phyloP scores from a whole-genome alignment of 345 rosid species.

The Rhodomyrtus tomentosa region DNA sequence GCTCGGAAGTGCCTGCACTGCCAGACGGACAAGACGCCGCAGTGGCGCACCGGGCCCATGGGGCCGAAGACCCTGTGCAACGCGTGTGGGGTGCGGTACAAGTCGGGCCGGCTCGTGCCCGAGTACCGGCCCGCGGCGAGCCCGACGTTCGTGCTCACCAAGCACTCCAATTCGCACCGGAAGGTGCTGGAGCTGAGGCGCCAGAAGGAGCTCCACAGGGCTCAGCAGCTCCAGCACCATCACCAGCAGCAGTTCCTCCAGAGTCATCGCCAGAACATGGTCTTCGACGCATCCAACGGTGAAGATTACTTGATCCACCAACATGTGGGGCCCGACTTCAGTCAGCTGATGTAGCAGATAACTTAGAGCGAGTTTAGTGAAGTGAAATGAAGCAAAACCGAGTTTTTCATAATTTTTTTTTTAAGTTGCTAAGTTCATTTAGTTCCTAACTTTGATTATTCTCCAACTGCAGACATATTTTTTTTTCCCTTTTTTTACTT shows the following conservation, averaged over 20 bases:
- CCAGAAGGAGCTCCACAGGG: conserved; percentile 27
- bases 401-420: not conserved
- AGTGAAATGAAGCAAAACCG: not conserved
- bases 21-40: conserved; percentile 73
- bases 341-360: conserved; percentile 51
- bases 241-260: conserved; percentile 32
- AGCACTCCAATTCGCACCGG: conserved; percentile 69
- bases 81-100: conserved; percentile 81
- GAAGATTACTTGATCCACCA: conserved; percentile 87
- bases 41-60: conserved; percentile 81
- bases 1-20: conserved; percentile 60
- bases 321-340: conserved; percentile 70
- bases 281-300: conserved; percentile 56
- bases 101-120: conserved; percentile 68
- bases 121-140: conserved; percentile 77
- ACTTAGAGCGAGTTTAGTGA: conserved; percentile 2
- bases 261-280: conserved; percentile 40
- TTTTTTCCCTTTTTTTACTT: not conserved
- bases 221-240: conserved; percentile 20
- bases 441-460: not conserved
- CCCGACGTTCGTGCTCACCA: conserved; percentile 59
- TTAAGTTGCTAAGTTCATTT: not conserved
- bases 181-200: conserved; percentile 61
- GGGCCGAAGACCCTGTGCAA: conserved; percentile 84
- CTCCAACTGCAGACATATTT: not conserved